These are phyloP conservation scores for Mrakia blollopis DNA, from an alignment of 768 basidiomycete genomes.

Conservation along the genomic window DNA sequence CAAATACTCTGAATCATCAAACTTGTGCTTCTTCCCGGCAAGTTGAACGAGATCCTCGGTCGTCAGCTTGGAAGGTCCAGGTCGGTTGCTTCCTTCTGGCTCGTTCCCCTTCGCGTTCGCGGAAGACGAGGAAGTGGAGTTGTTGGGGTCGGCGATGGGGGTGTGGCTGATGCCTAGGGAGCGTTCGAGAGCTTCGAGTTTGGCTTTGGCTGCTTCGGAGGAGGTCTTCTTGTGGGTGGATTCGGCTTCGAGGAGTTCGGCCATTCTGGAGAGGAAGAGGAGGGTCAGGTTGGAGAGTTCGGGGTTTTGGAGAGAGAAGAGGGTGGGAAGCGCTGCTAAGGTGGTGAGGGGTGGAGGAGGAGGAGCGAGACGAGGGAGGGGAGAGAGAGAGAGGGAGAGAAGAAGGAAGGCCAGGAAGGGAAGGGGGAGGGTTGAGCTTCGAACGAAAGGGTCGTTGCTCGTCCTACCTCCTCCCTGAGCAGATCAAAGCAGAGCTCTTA, in stretches of 20 bases:
- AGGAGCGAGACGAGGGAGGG: background rate
- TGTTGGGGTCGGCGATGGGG: background rate
- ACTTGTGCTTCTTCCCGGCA: constrained; percentile 75
- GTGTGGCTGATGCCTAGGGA: constrained; percentile 61
- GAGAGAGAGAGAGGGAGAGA: background rate
- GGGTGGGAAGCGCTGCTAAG: too few species aligned
- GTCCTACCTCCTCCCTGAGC: background rate
- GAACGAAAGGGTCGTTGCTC: background rate
- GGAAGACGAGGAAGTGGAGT: background rate
- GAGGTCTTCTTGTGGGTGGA: constrained; percentile 73
- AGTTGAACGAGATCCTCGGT: constrained; percentile 46
- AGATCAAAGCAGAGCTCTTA: background rate
- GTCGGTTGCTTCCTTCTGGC: constrained; percentile 32
- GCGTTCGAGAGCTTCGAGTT: constrained; percentile 77
- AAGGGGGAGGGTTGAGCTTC: background rate
- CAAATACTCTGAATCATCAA: constrained; percentile 87
- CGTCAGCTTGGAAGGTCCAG: constrained; percentile 43
- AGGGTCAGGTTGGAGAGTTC: background rate
- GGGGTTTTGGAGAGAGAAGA: background rate
- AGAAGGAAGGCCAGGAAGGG: background rate
- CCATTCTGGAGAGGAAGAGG: constrained; percentile 36
- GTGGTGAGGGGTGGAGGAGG: too few species aligned
- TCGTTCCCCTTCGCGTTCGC: background rate
- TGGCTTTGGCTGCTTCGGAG: constrained; percentile 69
- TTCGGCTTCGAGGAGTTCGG: constrained; percentile 62